Percentiles rank a stretch among this genome's conserved stretches.
phyloP scores from a whole-genome alignment of 106 monocot genomes.

The Dendrobium catenatum region DNA sequence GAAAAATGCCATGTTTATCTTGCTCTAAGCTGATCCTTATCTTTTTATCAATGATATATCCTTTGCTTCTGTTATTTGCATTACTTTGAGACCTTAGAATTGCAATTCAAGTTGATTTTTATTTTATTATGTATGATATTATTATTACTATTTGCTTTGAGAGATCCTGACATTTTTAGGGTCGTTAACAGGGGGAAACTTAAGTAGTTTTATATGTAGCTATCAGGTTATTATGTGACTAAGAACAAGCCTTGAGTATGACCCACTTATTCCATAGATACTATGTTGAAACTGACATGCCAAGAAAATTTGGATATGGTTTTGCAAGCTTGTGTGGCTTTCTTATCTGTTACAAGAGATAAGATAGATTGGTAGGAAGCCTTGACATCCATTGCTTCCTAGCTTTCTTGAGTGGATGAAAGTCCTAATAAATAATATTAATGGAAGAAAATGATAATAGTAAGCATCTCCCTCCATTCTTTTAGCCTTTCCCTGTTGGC shows the following conservation, averaged over 20 bases:
- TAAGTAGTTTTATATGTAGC: neutral
- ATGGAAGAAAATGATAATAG: too few relatives aligned
- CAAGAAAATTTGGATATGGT: neutral
- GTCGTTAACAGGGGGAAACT: neutral
- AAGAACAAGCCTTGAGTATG: neutral
- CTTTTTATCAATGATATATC: too few relatives aligned
- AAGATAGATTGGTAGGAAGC: neutral
- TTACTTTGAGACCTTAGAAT: too few relatives aligned
- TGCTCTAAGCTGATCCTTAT: neutral
- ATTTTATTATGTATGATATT: too few relatives aligned
- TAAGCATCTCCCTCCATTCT: too few relatives aligned
- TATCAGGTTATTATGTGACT: neutral
- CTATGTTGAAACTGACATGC: neutral
- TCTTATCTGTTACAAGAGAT: neutral
- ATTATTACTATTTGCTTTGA: neutral
- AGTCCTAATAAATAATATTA: neutral
- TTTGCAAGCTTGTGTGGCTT: constrained; percentile 5
- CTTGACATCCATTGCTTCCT: neutral
- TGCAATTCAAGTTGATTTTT: too few relatives aligned
- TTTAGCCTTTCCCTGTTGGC: too few relatives aligned
- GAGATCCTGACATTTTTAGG: neutral
- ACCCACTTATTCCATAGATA: neutral
- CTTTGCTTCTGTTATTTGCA: too few relatives aligned
- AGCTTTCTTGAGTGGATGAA: neutral
- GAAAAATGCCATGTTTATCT: neutral